A percentile compares a stretch with the other conserved stretches of the same genome.
phyloP scores from a whole-genome alignment of 352 stramenopile genomes.

The Phytophthora podocarpi region DNA sequence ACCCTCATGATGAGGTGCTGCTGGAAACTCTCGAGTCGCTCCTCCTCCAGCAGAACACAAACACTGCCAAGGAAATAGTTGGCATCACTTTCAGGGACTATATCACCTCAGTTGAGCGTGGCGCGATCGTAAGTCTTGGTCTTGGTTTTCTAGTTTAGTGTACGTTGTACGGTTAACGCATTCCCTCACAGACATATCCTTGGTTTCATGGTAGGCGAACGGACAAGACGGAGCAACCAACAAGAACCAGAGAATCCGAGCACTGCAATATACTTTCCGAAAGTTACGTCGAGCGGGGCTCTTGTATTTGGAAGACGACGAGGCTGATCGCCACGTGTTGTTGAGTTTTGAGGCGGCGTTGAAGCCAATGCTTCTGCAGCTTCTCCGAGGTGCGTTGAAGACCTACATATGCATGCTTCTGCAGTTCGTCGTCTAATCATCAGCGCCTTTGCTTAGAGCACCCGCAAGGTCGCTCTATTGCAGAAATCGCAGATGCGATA shows the following conservation, averaged over 20 bases:
- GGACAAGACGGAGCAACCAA: background rate
- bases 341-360: conserved; percentile 55
- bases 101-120: conserved; percentile 7
- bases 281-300: conserved; percentile 50
- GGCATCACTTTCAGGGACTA: conserved; percentile 30
- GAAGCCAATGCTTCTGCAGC: conserved; percentile 46
- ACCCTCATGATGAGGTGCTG: conserved; percentile 37
- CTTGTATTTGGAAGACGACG: conserved; percentile 62
- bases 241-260: conserved; percentile 28
- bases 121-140: conserved; percentile 10
- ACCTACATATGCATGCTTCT: background rate
- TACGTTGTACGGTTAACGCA: too few relatives aligned
- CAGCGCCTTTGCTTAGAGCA: conserved; percentile 24
- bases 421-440: conserved; percentile 5
- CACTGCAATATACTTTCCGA: conserved; percentile 51
- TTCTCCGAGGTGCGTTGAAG: conserved; percentile 39
- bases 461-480: conserved; percentile 37
- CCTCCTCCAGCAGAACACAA: conserved; percentile 32
- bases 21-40: conserved; percentile 44
- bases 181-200: background rate
- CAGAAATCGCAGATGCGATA: conserved; percentile 54
- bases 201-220: conserved; percentile 4
- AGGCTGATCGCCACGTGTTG: conserved; percentile 58
- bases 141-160: background rate
- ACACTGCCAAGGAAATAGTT: background rate